Evolutionary conservation across 2,329 filamentous ascomycete genomes (phyloP).

Genomic region (Pezicula carpinea): DNA sequence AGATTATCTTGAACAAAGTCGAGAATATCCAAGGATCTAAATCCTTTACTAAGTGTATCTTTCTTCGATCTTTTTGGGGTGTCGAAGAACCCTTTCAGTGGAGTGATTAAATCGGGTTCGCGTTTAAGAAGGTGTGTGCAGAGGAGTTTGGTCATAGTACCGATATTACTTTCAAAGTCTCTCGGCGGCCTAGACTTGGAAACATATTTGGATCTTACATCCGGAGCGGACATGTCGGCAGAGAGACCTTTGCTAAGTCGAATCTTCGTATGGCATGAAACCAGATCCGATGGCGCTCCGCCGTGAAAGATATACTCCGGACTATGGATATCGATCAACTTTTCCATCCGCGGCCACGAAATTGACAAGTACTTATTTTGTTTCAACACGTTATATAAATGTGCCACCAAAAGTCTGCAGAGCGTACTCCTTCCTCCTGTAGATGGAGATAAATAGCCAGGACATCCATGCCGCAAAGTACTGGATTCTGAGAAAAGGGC

Average conservation of each 20-base stretch:
- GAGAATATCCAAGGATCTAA: neutral
- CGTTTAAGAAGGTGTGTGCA: neutral
- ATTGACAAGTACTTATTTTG: neutral
- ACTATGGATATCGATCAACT: neutral
- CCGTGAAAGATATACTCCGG: slow-evolving; percentile 1
- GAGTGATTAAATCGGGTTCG: neutral
- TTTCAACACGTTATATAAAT: neutral
- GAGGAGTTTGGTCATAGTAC: neutral
- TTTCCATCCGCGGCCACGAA: slow-evolving; percentile 1
- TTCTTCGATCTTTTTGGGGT: neutral
- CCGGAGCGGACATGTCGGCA: neutral
- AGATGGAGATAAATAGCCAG: neutral
- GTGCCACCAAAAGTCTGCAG: neutral
- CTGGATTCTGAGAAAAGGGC: neutral
- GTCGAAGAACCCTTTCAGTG: neutral
- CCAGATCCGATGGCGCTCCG: neutral
- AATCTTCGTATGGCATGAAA: neutral
- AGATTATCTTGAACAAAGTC: neutral
- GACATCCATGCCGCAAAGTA: neutral
- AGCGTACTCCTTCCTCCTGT: neutral
- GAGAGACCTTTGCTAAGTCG: neutral
- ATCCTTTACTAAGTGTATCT: neutral
- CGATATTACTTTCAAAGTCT: neutral
- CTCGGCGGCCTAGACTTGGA: neutral
- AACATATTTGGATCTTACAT: neutral